Percentiles rank a stretch among this genome's conserved stretches.
Evolutionary conservation across 192 early-diverging fungal species (phyloP).

Genomic region (Backusella circina): DNA sequence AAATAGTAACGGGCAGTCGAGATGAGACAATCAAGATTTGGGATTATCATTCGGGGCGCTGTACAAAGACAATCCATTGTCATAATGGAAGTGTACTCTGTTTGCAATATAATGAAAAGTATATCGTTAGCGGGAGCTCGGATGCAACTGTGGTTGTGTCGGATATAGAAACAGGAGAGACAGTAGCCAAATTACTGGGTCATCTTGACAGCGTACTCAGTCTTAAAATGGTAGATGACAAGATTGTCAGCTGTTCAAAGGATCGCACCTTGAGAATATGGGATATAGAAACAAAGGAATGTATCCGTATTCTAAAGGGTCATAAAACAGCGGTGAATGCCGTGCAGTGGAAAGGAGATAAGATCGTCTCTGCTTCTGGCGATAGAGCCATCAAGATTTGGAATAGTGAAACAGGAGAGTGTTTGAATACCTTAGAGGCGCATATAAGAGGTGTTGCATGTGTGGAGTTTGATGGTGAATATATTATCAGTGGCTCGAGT

Average conservation of each 20-base stretch:
- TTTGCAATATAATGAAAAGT: constrained; percentile 70
- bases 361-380: constrained; percentile 67
- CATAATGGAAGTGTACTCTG: constrained; percentile 84
- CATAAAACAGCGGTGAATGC: constrained; percentile 85
- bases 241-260: constrained; percentile 80
- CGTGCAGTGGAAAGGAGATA: constrained; percentile 57
- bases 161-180: constrained; percentile 58
- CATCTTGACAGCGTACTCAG: constrained; percentile 72
- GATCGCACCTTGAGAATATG: constrained; percentile 84
- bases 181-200: constrained; percentile 39
- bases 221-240: constrained; percentile 65
- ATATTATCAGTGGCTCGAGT: constrained; percentile 77
- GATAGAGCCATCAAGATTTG: constrained; percentile 86
- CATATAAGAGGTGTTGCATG: constrained; percentile 80
- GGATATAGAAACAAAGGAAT: constrained; percentile 59
- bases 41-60: constrained; percentile 59
- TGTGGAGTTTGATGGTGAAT: constrained; percentile 79
- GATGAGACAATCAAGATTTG: constrained; percentile 74
- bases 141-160: constrained; percentile 69
- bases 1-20: constrained; percentile 68
- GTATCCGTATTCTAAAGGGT: constrained; percentile 54
- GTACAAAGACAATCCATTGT: constrained; percentile 58
- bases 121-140: constrained; percentile 67
- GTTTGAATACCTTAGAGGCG: constrained; percentile 72
- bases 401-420: constrained; percentile 60